These are phyloP conservation scores for Malus hybrid DNA, from an alignment of 331 rosid species.

Conservation along the genomic window DNA sequence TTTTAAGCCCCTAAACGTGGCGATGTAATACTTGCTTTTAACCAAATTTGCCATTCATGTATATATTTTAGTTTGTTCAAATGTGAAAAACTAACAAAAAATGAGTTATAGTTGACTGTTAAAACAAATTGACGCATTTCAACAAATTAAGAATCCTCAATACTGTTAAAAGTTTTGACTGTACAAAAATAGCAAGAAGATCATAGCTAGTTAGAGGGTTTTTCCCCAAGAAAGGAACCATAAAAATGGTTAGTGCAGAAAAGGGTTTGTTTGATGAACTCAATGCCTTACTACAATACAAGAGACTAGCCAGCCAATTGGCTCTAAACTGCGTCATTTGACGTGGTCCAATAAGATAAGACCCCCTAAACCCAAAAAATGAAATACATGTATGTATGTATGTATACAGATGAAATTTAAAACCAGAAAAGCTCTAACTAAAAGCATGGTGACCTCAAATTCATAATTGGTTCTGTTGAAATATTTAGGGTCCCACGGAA, in stretches of 20 bases:
- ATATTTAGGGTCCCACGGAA: background rate
- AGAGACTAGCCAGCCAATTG: background rate
- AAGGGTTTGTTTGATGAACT: background rate
- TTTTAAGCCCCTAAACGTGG: too few species aligned
- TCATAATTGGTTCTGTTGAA: background rate
- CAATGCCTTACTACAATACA: background rate
- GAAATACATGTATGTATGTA: background rate
- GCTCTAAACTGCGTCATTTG: background rate
- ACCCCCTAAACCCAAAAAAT: background rate
- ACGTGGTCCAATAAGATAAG: background rate
- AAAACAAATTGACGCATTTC: too few species aligned
- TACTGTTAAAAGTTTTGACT: too few species aligned
- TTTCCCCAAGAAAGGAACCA: background rate
- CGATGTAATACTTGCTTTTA: too few species aligned
- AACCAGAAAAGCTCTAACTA: background rate
- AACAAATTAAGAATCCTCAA: background rate
- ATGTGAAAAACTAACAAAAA: too few species aligned
- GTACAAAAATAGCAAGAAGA: background rate
- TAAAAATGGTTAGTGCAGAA: background rate
- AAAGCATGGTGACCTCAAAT: background rate
- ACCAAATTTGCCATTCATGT: too few species aligned
- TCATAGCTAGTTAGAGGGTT: too few species aligned
- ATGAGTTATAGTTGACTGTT: too few species aligned
- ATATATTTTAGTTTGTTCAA: too few species aligned
- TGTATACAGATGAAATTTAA: background rate